Evolutionary conservation across 2,329 filamentous ascomycete species (phyloP), one percentile per base, ranked within the genome.

Genomic region (Graphiopsis chlorocephala): DNA sequence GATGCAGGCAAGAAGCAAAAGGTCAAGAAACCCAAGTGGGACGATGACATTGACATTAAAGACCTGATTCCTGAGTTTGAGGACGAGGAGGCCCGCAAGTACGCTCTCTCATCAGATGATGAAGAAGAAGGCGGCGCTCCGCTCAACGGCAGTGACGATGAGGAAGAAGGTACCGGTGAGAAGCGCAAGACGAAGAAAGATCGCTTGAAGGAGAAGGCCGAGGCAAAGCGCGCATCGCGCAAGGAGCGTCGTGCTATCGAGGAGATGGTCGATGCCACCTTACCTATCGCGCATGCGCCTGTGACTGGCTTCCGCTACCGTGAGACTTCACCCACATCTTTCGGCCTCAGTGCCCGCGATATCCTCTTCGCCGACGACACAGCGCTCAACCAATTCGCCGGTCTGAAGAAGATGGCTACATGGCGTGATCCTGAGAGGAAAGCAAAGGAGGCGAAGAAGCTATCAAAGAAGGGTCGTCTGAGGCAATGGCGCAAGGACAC

Each of bases 1-100:
- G 78, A 68, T 25, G 70, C 66, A 25, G 74, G 74, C 63, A 77
- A 74, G 62, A 88, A 86, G 75, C 87, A 86, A 69, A 88, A 84
- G 73, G 83, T 83, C 68, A 92, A 91, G 83, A 96, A 96, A 80
- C 92, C 92, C 11, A 91, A 88, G 68, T 99, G 94, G 90, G 92
- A 97, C 72, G 93, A 98, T 73, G 95, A 99, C 75, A 97, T 99
- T 72, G 93, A 98, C 75, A 98, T 99, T 80, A 92, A 90, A 67
- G 94, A 97, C 76, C 84, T 97, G 59, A 81, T 97, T 29, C 93
- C 92, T 1, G 92, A 96, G 67, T 97, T 96, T 74, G 87, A 91
- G 23, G 90, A 92, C 28, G 86, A 86, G 7, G 80, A 83, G 17
- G 65, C 75, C 55, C 79, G 82, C 58, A 79, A 80, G 1, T 78